Base-by-base conservation (phyloP, 2,329 filamentous ascomycete genomes). In the Cordyceps cateniannulata region DNA sequence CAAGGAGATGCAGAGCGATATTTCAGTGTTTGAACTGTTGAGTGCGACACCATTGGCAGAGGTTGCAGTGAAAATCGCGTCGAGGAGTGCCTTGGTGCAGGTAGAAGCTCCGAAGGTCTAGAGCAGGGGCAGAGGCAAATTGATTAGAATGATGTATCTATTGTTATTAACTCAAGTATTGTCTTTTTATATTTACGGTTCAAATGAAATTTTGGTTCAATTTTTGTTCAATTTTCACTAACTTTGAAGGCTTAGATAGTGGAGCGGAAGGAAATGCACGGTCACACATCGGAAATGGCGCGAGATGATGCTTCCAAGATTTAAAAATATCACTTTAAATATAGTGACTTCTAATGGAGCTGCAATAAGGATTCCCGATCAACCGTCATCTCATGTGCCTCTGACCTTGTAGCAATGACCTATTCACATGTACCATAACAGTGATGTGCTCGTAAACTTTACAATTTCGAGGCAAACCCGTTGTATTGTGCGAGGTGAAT, bases 1-100 rank as follows among this genome's bases (percentile, higher is more conserved):
- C 12, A 62, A 59, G 48, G 49, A 62, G n/a, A 59, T 62, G 53
- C 20, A 52, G 54, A 62, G 53, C 22, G 54, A 62, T 25, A 59
- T 62, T 35, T 62, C 60, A 3, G 54, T 62, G 22, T 62, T 62
- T 48, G 59, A 61, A n/a, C 38, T 61, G 9, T 44, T 61, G 25
- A 61, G 59, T 52, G 25, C 50, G 7, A 55, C 45, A 22, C 59
- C 59, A 12, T 25, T 61, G 50, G 59, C 59, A 5, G 59, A 61
- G n/a, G 24, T 61, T n/a, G 59, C 59, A 35, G n/a, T 40, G n/a
- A 61, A 61, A 24, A 56, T 61, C 56, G 59, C 59, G 20, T 55
- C 40, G 40, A 56, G 40, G 44, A 61, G 59, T 24, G 20, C 27
- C 12, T 42, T 61, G 18, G 51, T 61, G 22, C 50, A 42, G n/a